phyloP scores from a whole-genome alignment of 192 early-diverging fungal species.

The Coemansia pectinata region DNA sequence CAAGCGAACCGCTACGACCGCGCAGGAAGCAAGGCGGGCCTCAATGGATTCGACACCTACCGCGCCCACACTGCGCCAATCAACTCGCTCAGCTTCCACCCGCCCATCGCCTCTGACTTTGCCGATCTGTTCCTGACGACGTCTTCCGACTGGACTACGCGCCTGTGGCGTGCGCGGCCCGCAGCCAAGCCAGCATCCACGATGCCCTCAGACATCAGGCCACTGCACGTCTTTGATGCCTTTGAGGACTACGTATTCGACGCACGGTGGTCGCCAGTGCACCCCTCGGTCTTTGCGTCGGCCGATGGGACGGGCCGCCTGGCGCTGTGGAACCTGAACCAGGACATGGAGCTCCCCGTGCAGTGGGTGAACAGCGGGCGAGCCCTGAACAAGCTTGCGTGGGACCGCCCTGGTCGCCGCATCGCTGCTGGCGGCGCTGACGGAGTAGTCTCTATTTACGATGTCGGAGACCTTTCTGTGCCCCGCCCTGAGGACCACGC shows the following conservation, averaged over 20 bases:
- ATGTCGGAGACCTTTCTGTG: slow-evolving; percentile 81
- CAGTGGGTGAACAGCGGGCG: slow-evolving; percentile 53
- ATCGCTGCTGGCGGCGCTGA: slow-evolving; percentile 82
- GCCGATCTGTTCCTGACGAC: slow-evolving; percentile 90
- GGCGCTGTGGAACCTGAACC: slow-evolving; percentile 93
- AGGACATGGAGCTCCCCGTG: slow-evolving; percentile 73
- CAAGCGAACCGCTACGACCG: slow-evolving; percentile 95
- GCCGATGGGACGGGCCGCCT: slow-evolving; percentile 90
- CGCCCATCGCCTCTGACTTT: slow-evolving; percentile 72
- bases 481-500: slow-evolving; percentile 51
- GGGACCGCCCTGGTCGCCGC: slow-evolving; percentile 87
- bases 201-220: slow-evolving; percentile 53
- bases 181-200: slow-evolving; percentile 50
- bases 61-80: slow-evolving; percentile 86
- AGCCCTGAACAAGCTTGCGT: slow-evolving; percentile 91
- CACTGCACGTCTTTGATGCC: slow-evolving; percentile 86
- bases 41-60: slow-evolving; percentile 84
- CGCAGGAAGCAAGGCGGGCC: slow-evolving; percentile 95
- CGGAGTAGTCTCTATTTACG: slow-evolving; percentile 84
- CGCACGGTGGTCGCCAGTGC: slow-evolving; percentile 95
- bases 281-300: slow-evolving; percentile 90
- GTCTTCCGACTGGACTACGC: slow-evolving; percentile 97
- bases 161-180: slow-evolving; percentile 84
- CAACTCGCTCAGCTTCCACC: slow-evolving; percentile 92
- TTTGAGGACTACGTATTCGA: slow-evolving; percentile 98